A percentile compares a stretch with the other conserved stretches of the same genome.
Conservation (phyloP, 768 basidiomycete species). For the Leccinum rimulosum region DNA sequence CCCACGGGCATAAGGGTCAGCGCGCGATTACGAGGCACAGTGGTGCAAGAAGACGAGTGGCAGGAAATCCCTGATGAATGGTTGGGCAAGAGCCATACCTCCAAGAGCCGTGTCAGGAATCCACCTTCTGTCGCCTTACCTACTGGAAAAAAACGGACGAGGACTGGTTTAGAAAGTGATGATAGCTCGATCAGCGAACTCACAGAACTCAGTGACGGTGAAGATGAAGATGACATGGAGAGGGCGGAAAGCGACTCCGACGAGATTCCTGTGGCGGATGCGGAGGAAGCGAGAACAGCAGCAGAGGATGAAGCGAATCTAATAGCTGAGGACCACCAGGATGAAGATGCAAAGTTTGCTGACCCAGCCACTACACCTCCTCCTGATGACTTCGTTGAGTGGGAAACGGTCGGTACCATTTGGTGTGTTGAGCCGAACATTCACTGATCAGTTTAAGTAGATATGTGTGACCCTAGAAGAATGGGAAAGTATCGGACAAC, state of each 20-base stretch:
- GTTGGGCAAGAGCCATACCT: slow-evolving; percentile 33
- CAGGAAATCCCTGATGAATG: slow-evolving; percentile 79
- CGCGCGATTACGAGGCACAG: slow-evolving; percentile 56
- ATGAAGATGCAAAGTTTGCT: neutral
- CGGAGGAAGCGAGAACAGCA: slow-evolving; percentile 2
- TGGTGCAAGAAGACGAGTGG: slow-evolving; percentile 64
- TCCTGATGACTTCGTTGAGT: slow-evolving; percentile 70
- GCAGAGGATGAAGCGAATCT: neutral
- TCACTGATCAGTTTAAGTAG: slow-evolving; percentile 37
- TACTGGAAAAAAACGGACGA: slow-evolving; percentile 20
- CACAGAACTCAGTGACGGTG: slow-evolving; percentile 64
- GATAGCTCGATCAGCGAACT: slow-evolving; percentile 66
- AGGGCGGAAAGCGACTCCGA: slow-evolving; percentile 13
- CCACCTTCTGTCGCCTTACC: slow-evolving; percentile 5
- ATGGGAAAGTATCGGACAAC: slow-evolving; percentile 79
- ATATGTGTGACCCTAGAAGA: slow-evolving; percentile 81
- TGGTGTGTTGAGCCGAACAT: neutral
- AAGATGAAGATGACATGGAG: slow-evolving; percentile 30
- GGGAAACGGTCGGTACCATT: slow-evolving; percentile 76
- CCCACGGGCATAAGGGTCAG: slow-evolving; percentile 62
- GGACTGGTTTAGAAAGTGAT: slow-evolving; percentile 63
- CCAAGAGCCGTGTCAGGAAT: slow-evolving; percentile 15
- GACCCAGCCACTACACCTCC: slow-evolving; percentile 13
- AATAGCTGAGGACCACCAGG: slow-evolving; percentile 6
- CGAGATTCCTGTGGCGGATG: neutral